Percentiles rank a stretch among this genome's conserved stretches.
phyloP scores from a whole-genome alignment of 306 rosid genomes.

The Dicorynia guianensis region DNA sequence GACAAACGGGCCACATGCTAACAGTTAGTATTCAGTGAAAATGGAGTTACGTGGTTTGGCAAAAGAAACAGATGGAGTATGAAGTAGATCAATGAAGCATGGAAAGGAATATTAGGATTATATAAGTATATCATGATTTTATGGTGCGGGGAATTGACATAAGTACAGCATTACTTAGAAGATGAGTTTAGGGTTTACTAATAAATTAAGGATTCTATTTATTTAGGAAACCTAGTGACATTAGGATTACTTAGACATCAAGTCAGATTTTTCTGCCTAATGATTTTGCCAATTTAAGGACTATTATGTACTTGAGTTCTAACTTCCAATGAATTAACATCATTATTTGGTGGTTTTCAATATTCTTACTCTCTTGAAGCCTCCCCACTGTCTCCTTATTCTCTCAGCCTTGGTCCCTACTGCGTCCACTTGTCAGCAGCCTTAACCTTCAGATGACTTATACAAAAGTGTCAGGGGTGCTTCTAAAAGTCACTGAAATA shows the following conservation, averaged over 20 bases:
- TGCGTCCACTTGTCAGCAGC: not conserved
- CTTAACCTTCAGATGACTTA: constrained; percentile 3
- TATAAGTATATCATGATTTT: not conserved
- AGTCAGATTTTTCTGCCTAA: not conserved
- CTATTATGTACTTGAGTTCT: not conserved
- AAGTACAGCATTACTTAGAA: not conserved
- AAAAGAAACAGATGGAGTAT: constrained; percentile 3
- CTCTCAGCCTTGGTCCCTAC: not conserved
- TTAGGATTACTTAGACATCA: not conserved
- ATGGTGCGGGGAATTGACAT: constrained; percentile 6
- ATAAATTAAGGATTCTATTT: not conserved
- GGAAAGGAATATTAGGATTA: not conserved
- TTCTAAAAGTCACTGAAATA: not conserved
- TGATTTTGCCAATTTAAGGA: constrained; percentile 17
- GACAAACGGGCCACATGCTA: not conserved
- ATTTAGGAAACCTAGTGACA: not conserved
- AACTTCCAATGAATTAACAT: no score
- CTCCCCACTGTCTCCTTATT: not conserved
- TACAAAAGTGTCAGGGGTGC: not conserved
- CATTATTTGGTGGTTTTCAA: no score
- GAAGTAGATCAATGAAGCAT: not conserved
- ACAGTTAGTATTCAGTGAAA: not conserved
- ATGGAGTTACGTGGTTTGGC: not conserved
- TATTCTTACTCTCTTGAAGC: no score
- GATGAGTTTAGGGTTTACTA: not conserved